Base-by-base conservation (phyloP, 2,329 filamentous ascomycete species). In the Rachicladosporium sp. region DNA sequence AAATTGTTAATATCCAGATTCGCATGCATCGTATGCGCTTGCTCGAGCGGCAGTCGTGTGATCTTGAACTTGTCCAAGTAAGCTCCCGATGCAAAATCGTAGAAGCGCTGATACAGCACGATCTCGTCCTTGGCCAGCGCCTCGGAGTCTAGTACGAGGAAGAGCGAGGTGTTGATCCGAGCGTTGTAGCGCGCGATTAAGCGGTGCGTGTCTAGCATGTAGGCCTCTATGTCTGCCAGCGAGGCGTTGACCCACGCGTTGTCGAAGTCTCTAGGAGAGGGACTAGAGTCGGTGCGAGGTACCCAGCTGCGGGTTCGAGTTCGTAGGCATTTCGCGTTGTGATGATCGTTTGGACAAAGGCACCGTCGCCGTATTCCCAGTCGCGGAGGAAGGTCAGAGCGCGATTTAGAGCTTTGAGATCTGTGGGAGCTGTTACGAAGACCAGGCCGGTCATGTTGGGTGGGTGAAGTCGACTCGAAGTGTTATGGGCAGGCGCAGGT, bases 1-100 rank as follows among this genome's bases (percentile, higher is more conserved):
- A 46, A 43, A 29, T 50, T 48, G 15, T 34, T 46, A 33, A 50
- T 44, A 15, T 46, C 43, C 13, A 50, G 35, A 35, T 48, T 50
- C 10, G 34, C 37, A 38, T 39, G 48, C n/a, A 38, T 33, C 8
- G 31, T 11, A 19, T 44, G 41, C n/a, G 29, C 15, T 11, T 41
- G 33, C 30, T 39, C 36, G 43, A 38, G 46, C 3, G 44, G 42
- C 23, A 45, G 12, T 2, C 46, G 33, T 9, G 40, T 35, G 37
- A 45, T 50, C 13, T 46, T 37, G 29, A 37, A 37, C n/a, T 9
- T 10, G 6, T 37, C 35, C 15, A 19, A 19, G 15, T 19, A 19
- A 19, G 15, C 15, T 19, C 15, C 15, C 15, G 15, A 19, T 15
- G 7, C 11, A 13, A 37, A 30, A 6, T 37, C 35, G 7, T 37